These are phyloP conservation scores for Diaporthe sp. DNA, from an alignment of 2,329 filamentous ascomycete species.

Conservation along the genomic window DNA sequence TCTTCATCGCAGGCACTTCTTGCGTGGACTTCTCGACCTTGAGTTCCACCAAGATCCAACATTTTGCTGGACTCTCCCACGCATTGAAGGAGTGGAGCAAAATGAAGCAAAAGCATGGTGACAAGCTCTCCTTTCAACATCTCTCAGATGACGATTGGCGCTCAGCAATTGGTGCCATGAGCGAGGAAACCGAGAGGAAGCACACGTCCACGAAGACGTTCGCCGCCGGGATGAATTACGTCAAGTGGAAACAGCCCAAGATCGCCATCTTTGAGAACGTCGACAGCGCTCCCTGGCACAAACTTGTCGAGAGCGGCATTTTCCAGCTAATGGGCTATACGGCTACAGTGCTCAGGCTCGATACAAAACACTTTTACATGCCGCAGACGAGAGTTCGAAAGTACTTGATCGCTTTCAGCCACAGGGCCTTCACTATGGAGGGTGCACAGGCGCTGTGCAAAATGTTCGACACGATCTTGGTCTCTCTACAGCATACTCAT, in stretches of 20 bases:
- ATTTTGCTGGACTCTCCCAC: background rate
- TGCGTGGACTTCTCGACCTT: constrained; percentile 80
- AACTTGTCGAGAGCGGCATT: constrained; percentile 53
- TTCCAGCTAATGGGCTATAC: constrained; percentile 65
- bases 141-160: constrained; percentile 42
- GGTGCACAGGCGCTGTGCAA: constrained; percentile 41
- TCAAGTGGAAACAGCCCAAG: constrained; percentile 60
- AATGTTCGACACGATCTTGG: constrained; percentile 56
- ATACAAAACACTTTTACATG: constrained; percentile 78
- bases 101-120: constrained; percentile 59
- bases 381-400: constrained; percentile 75
- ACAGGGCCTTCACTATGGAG: constrained; percentile 43
- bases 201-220: constrained; percentile 40
- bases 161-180: constrained; percentile 22
- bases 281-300: constrained; percentile 65
- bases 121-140: constrained; percentile 51
- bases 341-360: constrained; percentile 59
- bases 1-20: constrained; percentile 78
- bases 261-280: constrained; percentile 82
- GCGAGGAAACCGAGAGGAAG: background rate
- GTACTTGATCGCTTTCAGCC: constrained; percentile 69
- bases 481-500: constrained; percentile 62
- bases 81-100: constrained; percentile 49
- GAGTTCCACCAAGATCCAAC: constrained; percentile 57
- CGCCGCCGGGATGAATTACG: constrained; percentile 39